These are phyloP conservation scores for Sordaria brevicollis DNA, from an alignment of 495 filamentous ascomycete species.

Conservation along the genomic window DNA sequence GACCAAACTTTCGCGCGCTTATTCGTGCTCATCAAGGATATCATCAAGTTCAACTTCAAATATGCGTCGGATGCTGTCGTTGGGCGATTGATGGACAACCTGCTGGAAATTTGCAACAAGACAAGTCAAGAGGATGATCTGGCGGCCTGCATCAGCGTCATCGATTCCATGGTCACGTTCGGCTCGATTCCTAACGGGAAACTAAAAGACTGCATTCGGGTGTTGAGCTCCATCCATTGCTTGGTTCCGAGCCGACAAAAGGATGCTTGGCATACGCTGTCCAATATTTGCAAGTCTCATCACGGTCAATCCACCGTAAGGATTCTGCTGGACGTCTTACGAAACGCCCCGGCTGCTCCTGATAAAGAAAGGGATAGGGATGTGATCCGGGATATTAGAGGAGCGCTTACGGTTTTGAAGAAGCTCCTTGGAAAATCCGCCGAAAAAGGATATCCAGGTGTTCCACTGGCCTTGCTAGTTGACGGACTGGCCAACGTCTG, in stretches of 20 bases:
- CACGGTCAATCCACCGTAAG: conserved; percentile 60
- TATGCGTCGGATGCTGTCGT: conserved; percentile 59
- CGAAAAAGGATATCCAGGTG: conserved; percentile 51
- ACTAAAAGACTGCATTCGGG: conserved; percentile 60
- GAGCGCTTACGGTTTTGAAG: conserved; percentile 57
- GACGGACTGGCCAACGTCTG: conserved; percentile 50
- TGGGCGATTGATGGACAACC: conserved; percentile 51
- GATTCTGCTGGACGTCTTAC: conserved; percentile 52
- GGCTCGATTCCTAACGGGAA: conserved; percentile 59
- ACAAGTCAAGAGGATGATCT: conserved; percentile 68
- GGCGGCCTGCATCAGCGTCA: conserved; percentile 60
- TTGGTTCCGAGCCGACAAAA: conserved; percentile 59
- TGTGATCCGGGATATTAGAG: conserved; percentile 46
- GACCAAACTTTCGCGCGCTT: conserved; percentile 58
- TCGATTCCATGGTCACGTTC: conserved; percentile 74
- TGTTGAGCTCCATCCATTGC: conserved; percentile 74
- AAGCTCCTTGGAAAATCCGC: conserved; percentile 51
- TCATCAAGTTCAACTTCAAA: conserved; percentile 77
- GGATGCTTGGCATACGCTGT: conserved; percentile 63
- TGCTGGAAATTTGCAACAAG: conserved; percentile 63
- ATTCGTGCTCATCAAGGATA: conserved; percentile 63
- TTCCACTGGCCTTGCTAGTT: conserved; percentile 46
- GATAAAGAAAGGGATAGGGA: conserved; percentile 45
- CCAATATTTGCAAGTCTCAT: conserved; percentile 70
- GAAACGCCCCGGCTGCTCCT: conserved; percentile 36